A percentile compares a stretch with the other conserved stretches of the same genome.
phyloP scores from a whole-genome alignment of 2,329 filamentous ascomycete species.

The Sarocladium strictum region DNA sequence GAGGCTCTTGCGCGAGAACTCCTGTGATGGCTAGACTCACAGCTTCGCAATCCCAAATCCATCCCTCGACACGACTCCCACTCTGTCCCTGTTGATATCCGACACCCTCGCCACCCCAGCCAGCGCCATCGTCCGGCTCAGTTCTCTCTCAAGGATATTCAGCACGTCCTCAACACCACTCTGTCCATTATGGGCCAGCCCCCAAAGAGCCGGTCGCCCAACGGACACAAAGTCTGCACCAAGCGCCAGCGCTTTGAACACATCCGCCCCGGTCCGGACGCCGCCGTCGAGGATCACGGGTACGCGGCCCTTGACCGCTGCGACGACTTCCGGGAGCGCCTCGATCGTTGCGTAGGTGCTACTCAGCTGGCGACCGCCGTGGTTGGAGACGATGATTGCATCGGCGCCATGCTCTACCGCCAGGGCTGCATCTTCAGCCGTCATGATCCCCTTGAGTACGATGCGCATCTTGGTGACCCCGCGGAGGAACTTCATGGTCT shows the following conservation, averaged over 20 bases:
- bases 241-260: conserved; percentile 27
- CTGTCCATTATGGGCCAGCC: conserved; percentile 13
- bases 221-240: conserved; percentile 20
- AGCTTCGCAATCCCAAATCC: conserved; percentile 13
- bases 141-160: conserved; percentile 13
- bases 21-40: too few relatives aligned
- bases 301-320: conserved; percentile 17
- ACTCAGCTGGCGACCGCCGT: conserved; percentile 28
- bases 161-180: conserved; percentile 13
- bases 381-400: conserved; percentile 18
- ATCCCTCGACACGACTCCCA: conserved; percentile 8
- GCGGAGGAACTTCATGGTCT: conserved; percentile 17
- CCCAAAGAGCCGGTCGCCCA: conserved; percentile 14
- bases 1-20: too few relatives aligned
- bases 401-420: conserved; percentile 15
- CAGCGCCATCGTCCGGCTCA: conserved; percentile 13
- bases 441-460: conserved; percentile 17
- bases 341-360: conserved; percentile 24
- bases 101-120: conserved; percentile 9
- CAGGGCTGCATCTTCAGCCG: conserved; percentile 15
- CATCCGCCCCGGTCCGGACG: conserved; percentile 28
- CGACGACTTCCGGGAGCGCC: conserved; percentile 22
- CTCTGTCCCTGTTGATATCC: conserved; percentile 9
- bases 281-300: conserved; percentile 26
- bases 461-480: conserved; percentile 19